These are phyloP conservation scores for Castanea sativa DNA, from an alignment of 306 rosid genomes.

Conservation along the genomic window DNA sequence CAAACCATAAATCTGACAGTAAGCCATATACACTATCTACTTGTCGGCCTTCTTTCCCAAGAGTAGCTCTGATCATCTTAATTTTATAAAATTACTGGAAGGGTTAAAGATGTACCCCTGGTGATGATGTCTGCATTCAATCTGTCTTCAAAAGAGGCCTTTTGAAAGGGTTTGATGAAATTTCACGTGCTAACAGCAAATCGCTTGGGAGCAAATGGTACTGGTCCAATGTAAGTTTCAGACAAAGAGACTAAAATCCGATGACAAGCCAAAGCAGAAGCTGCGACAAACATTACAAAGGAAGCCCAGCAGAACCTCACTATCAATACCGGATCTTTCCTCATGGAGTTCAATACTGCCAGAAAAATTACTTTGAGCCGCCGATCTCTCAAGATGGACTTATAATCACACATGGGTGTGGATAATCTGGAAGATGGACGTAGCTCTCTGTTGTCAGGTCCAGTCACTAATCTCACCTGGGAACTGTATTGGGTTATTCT, in stretches of 20 bases:
- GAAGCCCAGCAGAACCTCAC: conserved; percentile 73
- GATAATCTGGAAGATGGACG: conserved; percentile 47
- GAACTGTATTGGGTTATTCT: conserved; percentile 34
- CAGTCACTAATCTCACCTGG: conserved; percentile 36
- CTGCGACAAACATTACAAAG: conserved; percentile 43
- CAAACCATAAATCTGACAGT: background rate
- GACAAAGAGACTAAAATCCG: conserved; percentile 54
- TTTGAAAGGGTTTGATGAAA: background rate
- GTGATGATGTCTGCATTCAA: background rate
- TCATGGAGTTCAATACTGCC: conserved; percentile 55
- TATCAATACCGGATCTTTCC: conserved; percentile 52
- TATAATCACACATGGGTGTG: conserved; percentile 38
- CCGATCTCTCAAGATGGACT: conserved; percentile 59
- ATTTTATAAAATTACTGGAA: background rate
- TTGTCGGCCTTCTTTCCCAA: background rate
- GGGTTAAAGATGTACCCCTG: background rate
- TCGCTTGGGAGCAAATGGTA: conserved; percentile 50
- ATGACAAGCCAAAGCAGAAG: conserved; percentile 74
- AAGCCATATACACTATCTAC: background rate
- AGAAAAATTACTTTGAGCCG: conserved; percentile 72
- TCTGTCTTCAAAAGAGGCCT: background rate
- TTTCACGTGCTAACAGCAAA: conserved; percentile 65
- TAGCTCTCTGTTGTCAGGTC: conserved; percentile 43
- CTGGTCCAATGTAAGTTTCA: conserved; percentile 54
- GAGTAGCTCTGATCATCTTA: background rate